Evolutionary conservation across 2,329 filamentous ascomycete species (phyloP).

Genomic region (Cytospora schulzeri): DNA sequence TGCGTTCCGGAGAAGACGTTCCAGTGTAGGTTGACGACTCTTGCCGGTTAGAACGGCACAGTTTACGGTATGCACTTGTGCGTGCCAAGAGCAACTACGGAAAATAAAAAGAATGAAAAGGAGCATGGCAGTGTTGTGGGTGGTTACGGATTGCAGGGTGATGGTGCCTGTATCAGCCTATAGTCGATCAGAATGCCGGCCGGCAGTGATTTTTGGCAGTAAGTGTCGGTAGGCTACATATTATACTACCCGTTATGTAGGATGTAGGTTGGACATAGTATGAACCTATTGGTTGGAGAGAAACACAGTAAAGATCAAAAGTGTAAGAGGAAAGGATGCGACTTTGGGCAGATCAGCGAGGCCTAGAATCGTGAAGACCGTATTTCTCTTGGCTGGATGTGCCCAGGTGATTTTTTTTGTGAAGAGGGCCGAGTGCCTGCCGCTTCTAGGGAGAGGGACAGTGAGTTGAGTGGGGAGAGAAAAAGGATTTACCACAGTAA

Average conservation of each 20-base stretch:
- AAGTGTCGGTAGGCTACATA: too few species aligned
- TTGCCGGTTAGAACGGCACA: slow-evolving; percentile 15
- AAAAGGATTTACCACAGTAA: not conserved
- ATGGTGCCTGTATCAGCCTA: slow-evolving; percentile 6
- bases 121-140: slow-evolving; percentile 9
- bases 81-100: slow-evolving; percentile 16
- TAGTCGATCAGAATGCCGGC: not conserved
- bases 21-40: not conserved
- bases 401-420: not conserved
- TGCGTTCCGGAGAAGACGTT: not conserved
- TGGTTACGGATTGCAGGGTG: not conserved
- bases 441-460: not conserved
- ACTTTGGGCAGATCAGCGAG: not conserved
- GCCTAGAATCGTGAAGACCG: not conserved
- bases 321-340: not conserved
- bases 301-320: not conserved
- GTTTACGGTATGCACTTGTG: slow-evolving; percentile 7
- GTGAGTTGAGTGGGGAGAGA: not conserved
- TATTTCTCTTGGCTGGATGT: not conserved
- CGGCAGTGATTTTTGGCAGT: not conserved
- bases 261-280: too few species aligned
- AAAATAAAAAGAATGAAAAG: slow-evolving; percentile 8
- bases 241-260: too few species aligned
- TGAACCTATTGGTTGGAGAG: too few species aligned
- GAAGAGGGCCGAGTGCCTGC: too few species aligned